Evolutionary conservation across 2,329 filamentous ascomycete genomes (phyloP).

Genomic region (Colletotrichum eremochloae): DNA sequence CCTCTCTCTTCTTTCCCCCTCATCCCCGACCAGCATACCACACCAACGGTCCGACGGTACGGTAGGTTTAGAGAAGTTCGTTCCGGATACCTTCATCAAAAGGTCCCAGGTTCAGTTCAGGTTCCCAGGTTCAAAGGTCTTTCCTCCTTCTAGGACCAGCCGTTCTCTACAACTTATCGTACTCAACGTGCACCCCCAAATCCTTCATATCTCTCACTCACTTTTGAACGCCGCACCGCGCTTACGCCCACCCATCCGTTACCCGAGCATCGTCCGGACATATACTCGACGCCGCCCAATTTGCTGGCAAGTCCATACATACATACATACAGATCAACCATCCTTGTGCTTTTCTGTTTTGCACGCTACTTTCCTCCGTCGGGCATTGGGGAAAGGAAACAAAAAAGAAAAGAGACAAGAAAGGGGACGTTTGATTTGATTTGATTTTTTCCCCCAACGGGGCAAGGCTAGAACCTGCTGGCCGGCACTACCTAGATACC

Average conservation of each 20-base stretch:
- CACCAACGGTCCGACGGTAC: slow-evolving; percentile 39
- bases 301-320: slow-evolving; percentile 17
- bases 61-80: slow-evolving; percentile 35
- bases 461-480: slow-evolving; percentile 19
- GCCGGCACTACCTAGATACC: slow-evolving; percentile 7
- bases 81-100: slow-evolving; percentile 28
- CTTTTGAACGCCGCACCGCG: neutral
- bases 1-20: slow-evolving; percentile 48
- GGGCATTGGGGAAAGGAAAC: slow-evolving; percentile 20
- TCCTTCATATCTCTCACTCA: slow-evolving; percentile 3
- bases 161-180: slow-evolving; percentile 32
- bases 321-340: neutral
- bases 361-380: slow-evolving; percentile 18
- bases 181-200: slow-evolving; percentile 21
- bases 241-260: slow-evolving; percentile 2
- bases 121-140: slow-evolving; percentile 9
- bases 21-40: slow-evolving; percentile 45
- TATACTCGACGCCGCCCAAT: slow-evolving; percentile 18
- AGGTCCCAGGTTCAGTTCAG: slow-evolving; percentile 29
- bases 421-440: neutral
- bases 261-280: slow-evolving; percentile 13
- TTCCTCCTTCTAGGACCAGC: slow-evolving; percentile 24
- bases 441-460: too few relatives aligned
- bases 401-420: slow-evolving; percentile 10
- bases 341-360: slow-evolving; percentile 5